Evolutionary conservation across 495 filamentous ascomycete species (phyloP), one percentile per base, ranked within the genome.

Genomic region (Penicillium samsonianum): DNA sequence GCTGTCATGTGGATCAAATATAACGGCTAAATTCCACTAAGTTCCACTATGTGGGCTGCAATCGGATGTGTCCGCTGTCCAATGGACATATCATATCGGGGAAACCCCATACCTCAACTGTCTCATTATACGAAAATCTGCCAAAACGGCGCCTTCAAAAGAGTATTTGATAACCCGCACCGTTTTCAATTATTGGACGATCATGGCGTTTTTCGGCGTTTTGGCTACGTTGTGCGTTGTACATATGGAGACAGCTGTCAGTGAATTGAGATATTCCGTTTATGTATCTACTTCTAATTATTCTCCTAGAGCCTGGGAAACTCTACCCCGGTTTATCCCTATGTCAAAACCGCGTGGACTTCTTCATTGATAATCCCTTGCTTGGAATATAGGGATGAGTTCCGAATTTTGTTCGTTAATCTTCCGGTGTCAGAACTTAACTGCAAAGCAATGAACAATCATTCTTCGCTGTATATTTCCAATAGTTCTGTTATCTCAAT

Each of bases 131-230:
- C 7, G 30, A 19, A 14, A 19, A 22, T 17, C 5, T 16, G n/a
- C 33, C 20, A 16, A 37, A 28, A n/a, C 26, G 16, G 42, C 20
- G 11, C 19, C 1, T 25, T 12, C 6, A 8, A 41, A 43, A 14
- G 5, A 23, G 19, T 41, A 19, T 23, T 42, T 4, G 4, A 40
- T 22, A n/a, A 11, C 53, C 42, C 3, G 16, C 20, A 46, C 19
- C 1, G 16, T 8, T 5, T 22, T 7, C 33, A 55, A 55, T 55
- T 55, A 55, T 55, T 55, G 53, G 31, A 20, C 33, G 53, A 55
- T 55, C 42, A 55, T 55, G 31, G 42, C 33, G 22, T 2, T 45
- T n/a, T 45, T 35, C 17, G 28, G 26, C 23, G 43, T 2, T 17
- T 31, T 17, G 2, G 10, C 4, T 31, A 17, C 6, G 16, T 48